Evolutionary conservation across 1,284 basidiomycete species (phyloP).

Genomic region (Marasmius sp.): DNA sequence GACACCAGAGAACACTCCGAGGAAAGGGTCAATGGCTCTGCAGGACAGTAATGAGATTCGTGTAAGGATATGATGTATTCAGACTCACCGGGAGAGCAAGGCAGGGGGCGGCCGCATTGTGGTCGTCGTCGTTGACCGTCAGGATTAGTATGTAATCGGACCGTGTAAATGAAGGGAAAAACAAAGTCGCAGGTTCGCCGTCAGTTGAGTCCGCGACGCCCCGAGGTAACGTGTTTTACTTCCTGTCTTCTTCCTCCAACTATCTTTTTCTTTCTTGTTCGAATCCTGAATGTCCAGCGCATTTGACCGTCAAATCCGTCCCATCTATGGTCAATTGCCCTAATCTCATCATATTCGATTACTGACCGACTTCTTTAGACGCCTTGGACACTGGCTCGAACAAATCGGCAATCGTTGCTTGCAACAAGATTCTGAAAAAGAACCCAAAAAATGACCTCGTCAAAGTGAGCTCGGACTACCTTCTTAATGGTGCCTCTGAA

Average conservation of each 20-base stretch:
- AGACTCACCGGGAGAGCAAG: conserved; percentile 52
- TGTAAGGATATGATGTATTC: conserved; percentile 4
- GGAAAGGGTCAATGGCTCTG: conserved; percentile 68
- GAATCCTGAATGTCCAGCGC: conserved; percentile 47
- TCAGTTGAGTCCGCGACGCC: not conserved
- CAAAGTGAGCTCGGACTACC: conserved; percentile 49
- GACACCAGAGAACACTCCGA: conserved; percentile 81
- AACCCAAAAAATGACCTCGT: conserved; percentile 70
- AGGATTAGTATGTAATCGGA: not conserved
- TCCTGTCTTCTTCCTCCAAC: conserved; percentile 11
- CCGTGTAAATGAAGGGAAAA: not conserved
- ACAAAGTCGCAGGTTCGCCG: too few species aligned
- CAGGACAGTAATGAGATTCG: conserved; percentile 7
- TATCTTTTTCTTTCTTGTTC: conserved; percentile 8
- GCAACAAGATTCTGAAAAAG: conserved; percentile 83
- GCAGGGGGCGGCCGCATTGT: conserved; percentile 26
- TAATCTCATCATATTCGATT: not conserved
- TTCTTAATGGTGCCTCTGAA: conserved; percentile 7
- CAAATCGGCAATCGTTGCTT: conserved; percentile 80
- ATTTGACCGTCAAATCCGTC: conserved; percentile 76
- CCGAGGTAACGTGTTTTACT: not conserved
- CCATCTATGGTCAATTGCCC: conserved; percentile 65
- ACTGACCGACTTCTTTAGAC: conserved; percentile 45
- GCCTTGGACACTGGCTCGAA: conserved; percentile 82
- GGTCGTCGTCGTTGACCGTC: not conserved